These are phyloP conservation scores for Kluyveromyces marxianus DNA, from an alignment of 1,139 yeast species.

Conservation along the genomic window DNA sequence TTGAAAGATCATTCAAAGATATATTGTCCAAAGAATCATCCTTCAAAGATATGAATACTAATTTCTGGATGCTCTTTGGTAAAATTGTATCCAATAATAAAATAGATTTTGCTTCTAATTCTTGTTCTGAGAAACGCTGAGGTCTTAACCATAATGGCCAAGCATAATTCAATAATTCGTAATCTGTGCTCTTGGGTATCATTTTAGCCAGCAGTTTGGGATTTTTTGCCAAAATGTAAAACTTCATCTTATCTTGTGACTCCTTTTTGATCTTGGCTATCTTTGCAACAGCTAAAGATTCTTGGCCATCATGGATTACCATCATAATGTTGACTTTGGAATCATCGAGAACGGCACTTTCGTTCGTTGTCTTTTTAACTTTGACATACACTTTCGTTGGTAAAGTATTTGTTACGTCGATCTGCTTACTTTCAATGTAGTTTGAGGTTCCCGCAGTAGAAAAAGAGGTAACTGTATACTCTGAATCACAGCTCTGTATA, in stretches of 20 bases:
- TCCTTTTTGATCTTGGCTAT: not conserved
- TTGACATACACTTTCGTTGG: slow-evolving; percentile 20
- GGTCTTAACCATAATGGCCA: slow-evolving; percentile 90
- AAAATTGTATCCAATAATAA: slow-evolving; percentile 80
- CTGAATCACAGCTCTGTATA: slow-evolving; percentile 19
- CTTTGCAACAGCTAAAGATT: not conserved
- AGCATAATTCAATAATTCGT: slow-evolving; percentile 68
- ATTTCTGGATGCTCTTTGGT: slow-evolving; percentile 66
- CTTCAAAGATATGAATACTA: slow-evolving; percentile 53
- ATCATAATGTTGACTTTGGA: not conserved
- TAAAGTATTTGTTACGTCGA: slow-evolving; percentile 13
- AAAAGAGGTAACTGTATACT: slow-evolving; percentile 18
- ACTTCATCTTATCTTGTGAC: not conserved
- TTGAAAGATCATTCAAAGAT: not conserved
- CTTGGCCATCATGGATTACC: not conserved
- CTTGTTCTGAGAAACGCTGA: slow-evolving; percentile 70
- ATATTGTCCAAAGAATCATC: not conserved
- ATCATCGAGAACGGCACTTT: not conserved
- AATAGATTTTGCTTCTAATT: slow-evolving; percentile 84
- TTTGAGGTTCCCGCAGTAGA: slow-evolving; percentile 23
- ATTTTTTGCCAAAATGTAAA: not conserved
- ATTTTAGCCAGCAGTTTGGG: not conserved
- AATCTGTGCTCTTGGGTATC: slow-evolving; percentile 33
- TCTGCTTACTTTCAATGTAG: slow-evolving; percentile 11
- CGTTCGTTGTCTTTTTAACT: slow-evolving; percentile 26